Evolutionary conservation across 805 yeast species (phyloP).

Genomic region (Schwanniomyces occidentalis): DNA sequence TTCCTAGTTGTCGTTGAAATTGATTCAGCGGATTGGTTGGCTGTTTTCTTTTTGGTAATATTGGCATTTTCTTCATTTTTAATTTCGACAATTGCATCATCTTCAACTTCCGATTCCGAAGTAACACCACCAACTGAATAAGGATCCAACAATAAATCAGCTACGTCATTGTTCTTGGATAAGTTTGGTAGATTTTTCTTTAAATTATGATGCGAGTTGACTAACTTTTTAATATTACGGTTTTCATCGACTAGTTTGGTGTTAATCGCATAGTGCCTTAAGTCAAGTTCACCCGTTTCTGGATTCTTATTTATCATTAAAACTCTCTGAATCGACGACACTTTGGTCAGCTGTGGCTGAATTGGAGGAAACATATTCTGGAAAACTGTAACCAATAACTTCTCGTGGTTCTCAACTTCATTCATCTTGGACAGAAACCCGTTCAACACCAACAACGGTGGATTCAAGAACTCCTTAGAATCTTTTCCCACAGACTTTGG

Average conservation of each 20-base stretch:
- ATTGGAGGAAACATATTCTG: constrained; percentile 96
- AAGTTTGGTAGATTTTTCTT: constrained; percentile 72
- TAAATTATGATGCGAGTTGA: constrained; percentile 58
- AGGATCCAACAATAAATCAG: constrained; percentile 82
- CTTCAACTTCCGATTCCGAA: constrained; percentile 92
- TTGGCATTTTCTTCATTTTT: constrained; percentile 21
- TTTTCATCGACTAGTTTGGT: constrained; percentile 82
- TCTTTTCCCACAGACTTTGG: constrained; percentile 79
- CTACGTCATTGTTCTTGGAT: constrained; percentile 65
- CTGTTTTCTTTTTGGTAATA: constrained; percentile 19
- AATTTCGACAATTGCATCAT: constrained; percentile 77
- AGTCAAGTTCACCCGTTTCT: constrained; percentile 70
- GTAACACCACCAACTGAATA: constrained; percentile 80
- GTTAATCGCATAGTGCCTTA: constrained; percentile 87
- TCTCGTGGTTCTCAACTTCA: constrained; percentile 69
- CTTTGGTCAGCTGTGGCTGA: constrained; percentile 77
- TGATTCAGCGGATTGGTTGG: constrained; percentile 19
- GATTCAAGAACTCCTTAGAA: constrained; percentile 61
- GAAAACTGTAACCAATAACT: constrained; percentile 81
- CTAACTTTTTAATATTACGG: constrained; percentile 67
- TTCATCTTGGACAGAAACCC: constrained; percentile 72
- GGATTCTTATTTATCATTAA: constrained; percentile 74
- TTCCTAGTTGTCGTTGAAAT: constrained; percentile 42
- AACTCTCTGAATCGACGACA: constrained; percentile 77
- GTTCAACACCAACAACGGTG: constrained; percentile 90